Evolutionary conservation across 148 eudicot genomes (phyloP), one percentile per base, ranked within the genome.

Genomic region (Vaccinium darrowii): DNA sequence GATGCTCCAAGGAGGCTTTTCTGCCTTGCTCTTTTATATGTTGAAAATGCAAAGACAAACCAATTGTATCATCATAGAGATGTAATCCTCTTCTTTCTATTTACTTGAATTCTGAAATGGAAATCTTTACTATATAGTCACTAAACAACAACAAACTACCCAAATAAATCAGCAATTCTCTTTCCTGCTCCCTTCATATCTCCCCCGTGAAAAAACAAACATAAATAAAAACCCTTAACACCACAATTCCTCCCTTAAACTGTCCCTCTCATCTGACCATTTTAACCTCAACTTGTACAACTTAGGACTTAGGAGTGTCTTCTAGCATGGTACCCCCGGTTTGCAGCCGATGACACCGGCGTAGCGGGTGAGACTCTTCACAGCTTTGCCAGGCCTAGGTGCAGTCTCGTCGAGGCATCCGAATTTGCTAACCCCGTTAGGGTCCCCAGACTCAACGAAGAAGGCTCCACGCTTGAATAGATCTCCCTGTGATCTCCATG

Each of bases 401-500:
- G 7, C 16, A 9, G 87, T 5, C 12, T 43, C 1, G 15, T 85
- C 89, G 23, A 72, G 85, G 9, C 82, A 81, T 3, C 30, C 76
- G 43, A 83, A 76, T 43, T 71, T 80, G 8, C 51, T 52, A 16
- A 51, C 65, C 43, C 72, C 80, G 0, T 78, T 57, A 1, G 86
- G 86, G 53, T 85, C 85, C 3, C 93, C 93, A 0, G 93, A 91
- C 53, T 86, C 77, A 1, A 87, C 82, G 23, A 91, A 91, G 86
- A 53, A 89, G 21, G 92, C 93, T 21, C 93, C 93, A n/a, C 84
- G 85, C 75, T 82, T 15, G 88, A 91, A 86, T 5, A 91, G 2
- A 63, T 91, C 92, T 16, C 87, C 88, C 77, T 90, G 69, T 49
- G 93, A 91, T 84, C 90, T 86, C 93, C 93, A 91, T 78, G 78